Base-by-base conservation (phyloP, 2,329 filamentous ascomycete species). In the Moelleriella libera region DNA sequence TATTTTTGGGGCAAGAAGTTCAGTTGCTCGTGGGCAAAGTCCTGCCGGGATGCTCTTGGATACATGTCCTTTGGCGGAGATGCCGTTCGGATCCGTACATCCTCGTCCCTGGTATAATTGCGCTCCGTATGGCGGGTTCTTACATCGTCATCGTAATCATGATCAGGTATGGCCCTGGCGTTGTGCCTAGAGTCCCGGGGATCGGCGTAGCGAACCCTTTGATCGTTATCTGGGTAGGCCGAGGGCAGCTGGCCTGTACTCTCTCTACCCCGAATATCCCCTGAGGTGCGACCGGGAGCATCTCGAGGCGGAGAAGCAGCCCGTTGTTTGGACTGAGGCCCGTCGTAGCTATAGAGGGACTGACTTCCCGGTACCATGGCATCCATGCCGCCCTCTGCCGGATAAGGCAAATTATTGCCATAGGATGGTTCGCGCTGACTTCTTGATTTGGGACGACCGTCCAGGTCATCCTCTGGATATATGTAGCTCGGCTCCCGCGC, bases 1-100 rank as follows among this genome's bases (percentile, higher is more conserved):
- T 75, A 74, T 54, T 73, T 75, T 51, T 68, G 64, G 1, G 71
- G 71, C 39, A 74, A 58, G 52, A 65, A 71, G 48, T 67, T 66
- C 44, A 73, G 57, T 53, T 60, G 65, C 45, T 68, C 61, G 8
- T 67, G 62, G 14, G 60, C 60, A 42, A 55, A 50, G 31, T 54
- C 48, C 29, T 54, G 53, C 44, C 50, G 52, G 42, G 45, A 40
- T 31, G 50, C 53, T 14, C 41, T 40, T 12, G 44, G 21, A 30
- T 54, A 50, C 37, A 53, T 54, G 48, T 55, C 56, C 12, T 50
- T 45, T 11, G 47, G 46, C 1, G 52, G 42, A 37, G 53, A 52
- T 5, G 57, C 49, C 29, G 54, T 44, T 34, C 50, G 51, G 14
- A 49, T 34, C 44, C 49, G 48, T 28, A 49, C 49, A n/a, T 61